Evolutionary conservation across 1,284 basidiomycete genomes (phyloP).

Genomic region (Malassezia vespertilionis): DNA sequence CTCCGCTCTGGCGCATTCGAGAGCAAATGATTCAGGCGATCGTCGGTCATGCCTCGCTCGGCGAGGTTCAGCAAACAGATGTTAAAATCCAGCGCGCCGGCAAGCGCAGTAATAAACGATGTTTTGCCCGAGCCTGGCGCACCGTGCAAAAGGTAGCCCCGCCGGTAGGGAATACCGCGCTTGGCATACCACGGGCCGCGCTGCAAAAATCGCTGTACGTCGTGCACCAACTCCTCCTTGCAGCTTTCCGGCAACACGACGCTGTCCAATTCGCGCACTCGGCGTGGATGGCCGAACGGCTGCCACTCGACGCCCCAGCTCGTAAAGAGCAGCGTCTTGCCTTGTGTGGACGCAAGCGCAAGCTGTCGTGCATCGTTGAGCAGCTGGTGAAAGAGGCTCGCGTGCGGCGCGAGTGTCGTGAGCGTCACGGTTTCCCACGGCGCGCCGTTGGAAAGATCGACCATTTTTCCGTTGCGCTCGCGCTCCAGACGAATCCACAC

Average conservation of each 20-base stretch:
- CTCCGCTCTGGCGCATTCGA: constrained; percentile 85
- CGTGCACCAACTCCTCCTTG: constrained; percentile 65
- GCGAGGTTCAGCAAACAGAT: constrained; percentile 93
- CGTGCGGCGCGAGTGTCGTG: constrained; percentile 78
- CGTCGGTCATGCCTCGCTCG: constrained; percentile 88
- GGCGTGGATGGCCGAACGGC: constrained; percentile 82
- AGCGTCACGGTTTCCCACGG: constrained; percentile 97
- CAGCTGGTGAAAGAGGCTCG: constrained; percentile 66
- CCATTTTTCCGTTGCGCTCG: constrained; percentile 64
- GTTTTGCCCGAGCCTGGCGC: constrained; percentile 97
- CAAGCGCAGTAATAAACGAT: constrained; percentile 93
- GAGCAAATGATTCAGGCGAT: constrained; percentile 86
- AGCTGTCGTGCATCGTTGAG: constrained; percentile 78
- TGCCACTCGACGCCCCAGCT: constrained; percentile 95
- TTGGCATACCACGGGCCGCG: constrained; percentile 91
- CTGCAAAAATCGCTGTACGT: constrained; percentile 70
- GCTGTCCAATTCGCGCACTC: constrained; percentile 73
- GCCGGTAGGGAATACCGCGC: constrained; percentile 89
- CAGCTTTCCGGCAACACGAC: constrained; percentile 79
- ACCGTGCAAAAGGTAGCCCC: constrained; percentile 88
- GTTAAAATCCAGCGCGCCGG: constrained; percentile 76
- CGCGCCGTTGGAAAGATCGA: constrained; percentile 77
- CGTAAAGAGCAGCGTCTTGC: constrained; percentile 89
- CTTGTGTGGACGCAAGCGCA: constrained; percentile 74
- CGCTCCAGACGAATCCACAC: constrained; percentile 89